Percentiles rank a stretch among this genome's conserved stretches.
These are phyloP conservation scores for Globisporangium sylvaticum DNA, from an alignment of 352 stramenopile genomes.

Conservation along the genomic window DNA sequence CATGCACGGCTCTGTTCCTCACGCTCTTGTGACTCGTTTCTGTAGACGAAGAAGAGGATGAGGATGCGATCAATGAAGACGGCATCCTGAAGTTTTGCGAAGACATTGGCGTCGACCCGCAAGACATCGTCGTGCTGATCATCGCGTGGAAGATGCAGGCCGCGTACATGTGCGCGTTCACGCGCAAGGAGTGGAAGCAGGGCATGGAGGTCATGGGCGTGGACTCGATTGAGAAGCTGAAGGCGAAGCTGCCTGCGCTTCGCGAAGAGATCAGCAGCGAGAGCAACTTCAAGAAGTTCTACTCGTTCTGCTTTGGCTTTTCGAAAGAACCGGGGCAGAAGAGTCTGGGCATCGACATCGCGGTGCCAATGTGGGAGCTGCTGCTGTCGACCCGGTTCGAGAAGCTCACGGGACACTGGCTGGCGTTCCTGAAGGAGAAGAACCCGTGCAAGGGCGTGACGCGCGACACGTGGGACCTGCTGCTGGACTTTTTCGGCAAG, in stretches of 20 bases:
- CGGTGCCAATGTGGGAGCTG: conserved; percentile 85
- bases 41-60: conserved; percentile 45
- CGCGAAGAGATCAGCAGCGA: conserved; percentile 53
- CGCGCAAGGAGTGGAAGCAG: conserved; percentile 74
- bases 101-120: conserved; percentile 70
- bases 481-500: conserved; percentile 85
- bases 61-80: conserved; percentile 68
- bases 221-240: conserved; percentile 63
- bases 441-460: conserved; percentile 80
- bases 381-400: conserved; percentile 61
- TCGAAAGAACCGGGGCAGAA: conserved; percentile 88
- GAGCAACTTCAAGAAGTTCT: conserved; percentile 75
- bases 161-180: conserved; percentile 83
- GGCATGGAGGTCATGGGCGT: conserved; percentile 78
- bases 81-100: conserved; percentile 80
- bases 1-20: neutral
- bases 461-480: conserved; percentile 83
- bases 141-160: conserved; percentile 88
- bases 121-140: conserved; percentile 76
- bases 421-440: conserved; percentile 71
- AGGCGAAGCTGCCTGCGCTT: conserved; percentile 50
- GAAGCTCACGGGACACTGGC: conserved; percentile 65
- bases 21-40: neutral
- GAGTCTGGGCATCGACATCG: conserved; percentile 82
- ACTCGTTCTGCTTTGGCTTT: conserved; percentile 86